phyloP scores from a whole-genome alignment of 148 eudicot genomes.

The Gaultheria prostrata region DNA sequence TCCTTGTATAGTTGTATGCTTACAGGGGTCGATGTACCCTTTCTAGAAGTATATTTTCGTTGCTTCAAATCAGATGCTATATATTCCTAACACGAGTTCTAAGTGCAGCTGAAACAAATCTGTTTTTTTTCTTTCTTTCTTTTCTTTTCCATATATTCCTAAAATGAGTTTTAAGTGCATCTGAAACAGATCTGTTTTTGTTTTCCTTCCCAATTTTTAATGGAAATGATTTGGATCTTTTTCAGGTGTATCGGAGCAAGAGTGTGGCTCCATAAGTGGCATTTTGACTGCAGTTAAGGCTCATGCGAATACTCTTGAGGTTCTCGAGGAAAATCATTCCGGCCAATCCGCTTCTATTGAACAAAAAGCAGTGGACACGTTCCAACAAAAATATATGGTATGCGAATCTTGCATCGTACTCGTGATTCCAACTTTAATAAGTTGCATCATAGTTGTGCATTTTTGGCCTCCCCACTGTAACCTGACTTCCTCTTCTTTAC shows the following conservation, averaged over 20 bases:
- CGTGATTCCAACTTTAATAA: neutral
- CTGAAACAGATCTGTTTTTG: neutral
- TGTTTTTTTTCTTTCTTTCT: neutral
- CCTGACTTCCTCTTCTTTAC: neutral
- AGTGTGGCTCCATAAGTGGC: slow-evolving; percentile 46
- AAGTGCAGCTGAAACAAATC: neutral
- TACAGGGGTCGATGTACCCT: neutral
- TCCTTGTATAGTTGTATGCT: neutral
- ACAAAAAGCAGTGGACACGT: slow-evolving; percentile 60
- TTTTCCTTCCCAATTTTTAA: neutral
- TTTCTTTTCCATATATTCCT: no score
- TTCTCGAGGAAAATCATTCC: slow-evolving; percentile 61
- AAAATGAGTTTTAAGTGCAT: no score
- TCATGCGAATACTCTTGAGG: slow-evolving; percentile 54
- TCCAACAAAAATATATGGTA: slow-evolving; percentile 80
- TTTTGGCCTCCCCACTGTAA: neutral
- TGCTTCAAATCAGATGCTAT: neutral
- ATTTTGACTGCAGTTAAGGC: slow-evolving; percentile 48
- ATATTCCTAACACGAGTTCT: neutral
- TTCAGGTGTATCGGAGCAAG: slow-evolving; percentile 60
- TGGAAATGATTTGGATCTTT: neutral
- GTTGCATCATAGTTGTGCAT: neutral
- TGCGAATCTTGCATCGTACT: slow-evolving; percentile 10
- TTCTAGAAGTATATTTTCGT: no score
- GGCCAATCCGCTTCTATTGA: slow-evolving; percentile 58